Evolutionary conservation across 202 grass and related monocot species (phyloP), one percentile per base, ranked within the genome.

Genomic region (Eragrostis tef): DNA sequence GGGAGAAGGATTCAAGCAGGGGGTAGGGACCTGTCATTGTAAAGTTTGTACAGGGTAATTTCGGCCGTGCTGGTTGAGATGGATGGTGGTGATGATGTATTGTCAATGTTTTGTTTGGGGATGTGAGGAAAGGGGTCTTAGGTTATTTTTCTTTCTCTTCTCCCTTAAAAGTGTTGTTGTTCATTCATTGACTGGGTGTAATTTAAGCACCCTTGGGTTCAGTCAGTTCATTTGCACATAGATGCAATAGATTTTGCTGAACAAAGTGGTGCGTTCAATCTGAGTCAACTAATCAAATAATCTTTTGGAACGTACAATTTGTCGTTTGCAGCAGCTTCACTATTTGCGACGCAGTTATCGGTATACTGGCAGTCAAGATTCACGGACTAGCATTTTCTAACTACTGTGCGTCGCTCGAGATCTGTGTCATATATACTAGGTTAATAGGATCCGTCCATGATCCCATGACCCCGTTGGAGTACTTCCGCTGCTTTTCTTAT

Each of bases 11-110:
- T 88, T 83, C 70, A 54, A 83, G 46, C 48, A 78, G 67, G 52
- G n/a, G 21, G 83, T 88, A 58, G 90, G 44, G 14, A 64, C 87
- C 85, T 81, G 77, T 88, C 81, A 85, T 88, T 93, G 89, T 93
- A 93, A 90, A 91, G 85, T 94, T 87, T 95, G 89, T 93, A 96
- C 88, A 98, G 87, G 89, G 85, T 86, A 85, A 60, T 86, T 86
- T 82, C 21, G 76, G 86, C 66, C 79, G 64, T 87, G 52, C 64
- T 57, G 65, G 81, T 54, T 81, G 71, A 81, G 64, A 62, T 70
- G 78, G 84, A 83, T 36, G 54, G 56, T 70, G 81, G 62, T 80
- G 70, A 67, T 84, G 71, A 22, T 87, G 77, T 81, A 78, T 29
- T 79, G 74, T 79, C 45, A 27, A 79, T 67, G 29, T 71, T 81